Evolutionary conservation across 352 stramenopile species (phyloP).

Genomic region (Plasmopara muralis): DNA sequence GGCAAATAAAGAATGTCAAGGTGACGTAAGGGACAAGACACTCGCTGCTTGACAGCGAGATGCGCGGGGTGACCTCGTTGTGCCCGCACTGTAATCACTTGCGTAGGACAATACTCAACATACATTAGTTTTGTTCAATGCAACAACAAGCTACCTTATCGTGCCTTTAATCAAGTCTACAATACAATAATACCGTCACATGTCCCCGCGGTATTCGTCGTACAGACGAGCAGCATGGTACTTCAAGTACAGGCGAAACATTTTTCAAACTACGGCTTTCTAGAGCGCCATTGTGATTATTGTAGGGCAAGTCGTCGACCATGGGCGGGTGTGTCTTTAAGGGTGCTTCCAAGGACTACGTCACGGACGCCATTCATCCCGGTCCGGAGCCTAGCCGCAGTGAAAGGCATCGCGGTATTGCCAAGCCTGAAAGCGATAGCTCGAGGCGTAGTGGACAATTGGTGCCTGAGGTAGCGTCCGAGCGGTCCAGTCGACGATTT

Average conservation of each 20-base stretch:
- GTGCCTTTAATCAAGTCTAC: too few relatives aligned
- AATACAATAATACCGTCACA: too few relatives aligned
- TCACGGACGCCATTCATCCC: conserved; percentile 7
- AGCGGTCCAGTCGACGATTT: conserved; percentile 12
- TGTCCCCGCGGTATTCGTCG: background rate
- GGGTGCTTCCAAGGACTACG: conserved; percentile 24
- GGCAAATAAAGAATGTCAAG: too few relatives aligned
- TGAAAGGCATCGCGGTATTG: conserved; percentile 2
- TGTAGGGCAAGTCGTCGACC: conserved; percentile 1
- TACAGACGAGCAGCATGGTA: conserved; percentile 1
- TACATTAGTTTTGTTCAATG: too few relatives aligned
- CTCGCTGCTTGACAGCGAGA: too few relatives aligned
- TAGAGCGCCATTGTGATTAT: background rate
- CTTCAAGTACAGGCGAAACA: conserved; percentile 2
- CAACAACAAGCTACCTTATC: too few relatives aligned
- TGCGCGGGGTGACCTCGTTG: too few relatives aligned
- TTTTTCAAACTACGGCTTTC: conserved; percentile 21
- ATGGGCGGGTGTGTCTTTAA: conserved; percentile 48
- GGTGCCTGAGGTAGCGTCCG: conserved; percentile 3
- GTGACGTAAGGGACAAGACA: too few relatives aligned
- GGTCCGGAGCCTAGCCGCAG: background rate
- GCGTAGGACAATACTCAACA: too few relatives aligned
- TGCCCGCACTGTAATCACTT: too few relatives aligned
- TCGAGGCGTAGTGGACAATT: conserved; percentile 4
- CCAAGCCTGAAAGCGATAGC: conserved; percentile 1